Evolutionary conservation across 768 basidiomycete genomes (phyloP).

Genomic region (Scleroderma bovista): DNA sequence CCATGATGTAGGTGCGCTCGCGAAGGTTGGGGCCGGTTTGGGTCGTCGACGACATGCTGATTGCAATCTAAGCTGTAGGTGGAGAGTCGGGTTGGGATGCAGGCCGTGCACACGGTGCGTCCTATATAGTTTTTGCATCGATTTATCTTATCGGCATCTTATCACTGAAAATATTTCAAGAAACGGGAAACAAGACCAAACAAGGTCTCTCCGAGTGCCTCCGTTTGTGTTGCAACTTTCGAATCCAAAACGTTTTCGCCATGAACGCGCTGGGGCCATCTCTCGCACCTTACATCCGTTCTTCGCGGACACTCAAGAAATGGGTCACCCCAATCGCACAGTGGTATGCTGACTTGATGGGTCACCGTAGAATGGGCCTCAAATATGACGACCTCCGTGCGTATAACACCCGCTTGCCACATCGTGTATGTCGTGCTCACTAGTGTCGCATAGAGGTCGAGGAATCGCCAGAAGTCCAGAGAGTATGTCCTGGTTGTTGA

Average conservation of each 20-base stretch:
- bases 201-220: slow-evolving; percentile 19
- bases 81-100: slow-evolving; percentile 27
- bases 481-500: slow-evolving; percentile 44
- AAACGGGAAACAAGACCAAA: slow-evolving; percentile 41
- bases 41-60: slow-evolving; percentile 40
- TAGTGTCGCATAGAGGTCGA: slow-evolving; percentile 51
- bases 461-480: slow-evolving; percentile 72
- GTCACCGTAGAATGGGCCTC: slow-evolving; percentile 85
- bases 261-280: slow-evolving; percentile 60
- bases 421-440: neutral
- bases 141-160: slow-evolving; percentile 31
- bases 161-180: slow-evolving; percentile 16
- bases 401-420: slow-evolving; percentile 28
- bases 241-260: slow-evolving; percentile 23
- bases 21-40: slow-evolving; percentile 21
- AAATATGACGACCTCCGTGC: slow-evolving; percentile 91
- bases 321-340: slow-evolving; percentile 73
- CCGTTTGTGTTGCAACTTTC: slow-evolving; percentile 22
- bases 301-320: slow-evolving; percentile 59
- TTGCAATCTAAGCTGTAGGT: slow-evolving; percentile 28
- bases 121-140: slow-evolving; percentile 17
- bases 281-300: slow-evolving; percentile 69
- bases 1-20: slow-evolving; percentile 99
- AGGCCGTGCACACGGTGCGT: slow-evolving; percentile 14
- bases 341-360: slow-evolving; percentile 76